Percentiles rank a stretch among this genome's conserved stretches.
These are phyloP conservation scores for Tremella mesenterica DNA, from an alignment of 768 basidiomycete species.

Conservation along the genomic window DNA sequence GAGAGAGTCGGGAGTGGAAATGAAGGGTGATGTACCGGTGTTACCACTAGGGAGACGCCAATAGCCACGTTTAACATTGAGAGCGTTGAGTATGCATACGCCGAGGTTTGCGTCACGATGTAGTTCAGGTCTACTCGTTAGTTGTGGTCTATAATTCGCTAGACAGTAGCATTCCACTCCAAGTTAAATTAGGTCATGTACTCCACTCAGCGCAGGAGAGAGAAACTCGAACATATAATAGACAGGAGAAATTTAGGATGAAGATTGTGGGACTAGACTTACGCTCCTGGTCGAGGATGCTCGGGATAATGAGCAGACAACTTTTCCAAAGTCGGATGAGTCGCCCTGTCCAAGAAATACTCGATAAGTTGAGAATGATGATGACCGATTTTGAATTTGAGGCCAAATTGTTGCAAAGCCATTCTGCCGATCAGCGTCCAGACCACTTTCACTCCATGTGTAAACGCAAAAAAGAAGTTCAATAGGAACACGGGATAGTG, in stretches of 20 bases:
- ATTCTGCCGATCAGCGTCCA: too few relatives aligned
- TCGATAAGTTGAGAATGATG: conserved; percentile 37
- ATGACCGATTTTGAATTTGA: conserved; percentile 33
- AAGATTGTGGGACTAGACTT: background rate
- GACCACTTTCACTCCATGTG: too few relatives aligned
- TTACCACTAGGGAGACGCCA: conserved; percentile 14
- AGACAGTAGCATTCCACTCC: too few relatives aligned
- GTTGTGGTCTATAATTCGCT: too few relatives aligned
- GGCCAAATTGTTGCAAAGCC: conserved; percentile 27
- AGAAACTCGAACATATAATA: too few relatives aligned
- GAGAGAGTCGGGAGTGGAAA: conserved; percentile 26
- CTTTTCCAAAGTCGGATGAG: conserved; percentile 30
- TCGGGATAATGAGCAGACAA: conserved; percentile 35
- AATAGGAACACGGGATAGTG: background rate
- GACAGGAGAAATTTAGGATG: background rate
- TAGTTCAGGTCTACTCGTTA: conserved; percentile 23
- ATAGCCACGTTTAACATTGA: conserved; percentile 37
- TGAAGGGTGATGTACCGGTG: conserved; percentile 24
- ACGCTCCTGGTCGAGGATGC: conserved; percentile 35
- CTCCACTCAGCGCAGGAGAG: background rate
- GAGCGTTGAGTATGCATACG: conserved; percentile 26
- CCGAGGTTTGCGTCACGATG: conserved; percentile 23
- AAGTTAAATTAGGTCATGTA: background rate
- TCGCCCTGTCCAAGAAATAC: conserved; percentile 37
- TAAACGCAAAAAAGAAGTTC: too few relatives aligned